Conservation (phyloP, 768 basidiomycete species). For the Lactifluus subvellereus region DNA sequence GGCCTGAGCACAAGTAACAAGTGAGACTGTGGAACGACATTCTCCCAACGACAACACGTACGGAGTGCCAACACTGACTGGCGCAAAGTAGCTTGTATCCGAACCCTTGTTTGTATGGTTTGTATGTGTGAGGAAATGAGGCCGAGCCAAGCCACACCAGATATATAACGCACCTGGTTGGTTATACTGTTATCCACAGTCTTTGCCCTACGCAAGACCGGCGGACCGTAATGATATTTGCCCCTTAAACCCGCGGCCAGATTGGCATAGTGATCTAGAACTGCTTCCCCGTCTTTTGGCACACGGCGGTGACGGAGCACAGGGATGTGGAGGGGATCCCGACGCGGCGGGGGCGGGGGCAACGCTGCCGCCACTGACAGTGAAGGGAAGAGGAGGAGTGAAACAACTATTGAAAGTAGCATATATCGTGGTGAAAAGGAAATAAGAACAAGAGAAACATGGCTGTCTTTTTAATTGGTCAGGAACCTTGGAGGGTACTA, state of each 20-base stretch:
- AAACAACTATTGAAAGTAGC: constrained; percentile 22
- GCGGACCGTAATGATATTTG: constrained; percentile 41
- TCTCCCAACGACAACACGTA: not conserved
- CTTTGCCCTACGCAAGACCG: constrained; percentile 34
- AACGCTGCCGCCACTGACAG: constrained; percentile 29
- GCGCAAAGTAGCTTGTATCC: constrained; percentile 56
- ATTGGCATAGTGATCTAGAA: not conserved
- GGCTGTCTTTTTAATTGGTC: not conserved
- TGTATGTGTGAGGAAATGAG: not conserved
- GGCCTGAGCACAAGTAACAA: constrained; percentile 35
- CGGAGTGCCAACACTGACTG: constrained; percentile 54
- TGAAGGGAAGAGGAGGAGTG: constrained; percentile 30
- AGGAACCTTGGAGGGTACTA: no score
- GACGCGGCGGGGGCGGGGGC: constrained; percentile 29
- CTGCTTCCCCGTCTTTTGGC: not conserved
- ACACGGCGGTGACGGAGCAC: constrained; percentile 36
- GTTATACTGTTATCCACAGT: constrained; percentile 37
- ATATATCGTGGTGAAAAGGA: not conserved
- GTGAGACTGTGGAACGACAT: not conserved
- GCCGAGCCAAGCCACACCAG: not conserved
- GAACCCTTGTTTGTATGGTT: constrained; percentile 33
- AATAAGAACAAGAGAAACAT: no score
- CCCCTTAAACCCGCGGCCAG: constrained; percentile 13
- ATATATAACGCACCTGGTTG: constrained; percentile 44
- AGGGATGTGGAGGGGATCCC: constrained; percentile 36